These are phyloP conservation scores for Yamadazyma sp. DNA, from an alignment of 1,139 yeast genomes.

Conservation along the genomic window DNA sequence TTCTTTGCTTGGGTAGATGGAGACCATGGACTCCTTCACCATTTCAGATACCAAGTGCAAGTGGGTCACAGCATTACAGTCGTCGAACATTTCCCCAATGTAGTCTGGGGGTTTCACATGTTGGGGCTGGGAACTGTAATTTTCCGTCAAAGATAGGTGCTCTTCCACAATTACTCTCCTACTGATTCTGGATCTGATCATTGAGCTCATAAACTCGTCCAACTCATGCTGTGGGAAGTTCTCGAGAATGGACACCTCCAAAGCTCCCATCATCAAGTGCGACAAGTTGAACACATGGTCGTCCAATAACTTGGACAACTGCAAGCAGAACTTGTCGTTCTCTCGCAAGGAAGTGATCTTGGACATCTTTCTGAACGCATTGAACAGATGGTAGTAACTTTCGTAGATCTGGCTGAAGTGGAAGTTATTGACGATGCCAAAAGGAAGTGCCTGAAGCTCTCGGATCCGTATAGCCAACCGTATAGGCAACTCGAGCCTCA, in stretches of 20 bases:
- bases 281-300: slow-evolving; percentile 81
- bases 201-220: slow-evolving; percentile 71
- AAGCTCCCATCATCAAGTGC: slow-evolving; percentile 88
- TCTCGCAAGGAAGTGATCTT: slow-evolving; percentile 67
- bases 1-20: slow-evolving; percentile 52
- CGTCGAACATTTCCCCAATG: slow-evolving; percentile 83
- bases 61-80: slow-evolving; percentile 74
- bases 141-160: slow-evolving; percentile 74
- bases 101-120: slow-evolving; percentile 61
- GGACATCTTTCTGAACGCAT: slow-evolving; percentile 74
- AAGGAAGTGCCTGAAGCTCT: slow-evolving; percentile 81
- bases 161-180: slow-evolving; percentile 90
- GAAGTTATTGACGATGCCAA: slow-evolving; percentile 78
- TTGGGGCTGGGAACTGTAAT: slow-evolving; percentile 48
- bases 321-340: slow-evolving; percentile 68
- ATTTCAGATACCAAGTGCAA: slow-evolving; percentile 53
- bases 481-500: slow-evolving; percentile 78
- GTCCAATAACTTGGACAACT: slow-evolving; percentile 64
- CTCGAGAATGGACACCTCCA: slow-evolving; percentile 71
- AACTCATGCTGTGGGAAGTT: slow-evolving; percentile 61
- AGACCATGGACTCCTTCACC: slow-evolving; percentile 43
- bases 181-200: slow-evolving; percentile 82
- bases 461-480: slow-evolving; percentile 78
- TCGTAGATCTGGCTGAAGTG: slow-evolving; percentile 88
- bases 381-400: slow-evolving; percentile 83